Conservation (phyloP, 805 yeast species). For the Metschnikowia gelsemii region DNA sequence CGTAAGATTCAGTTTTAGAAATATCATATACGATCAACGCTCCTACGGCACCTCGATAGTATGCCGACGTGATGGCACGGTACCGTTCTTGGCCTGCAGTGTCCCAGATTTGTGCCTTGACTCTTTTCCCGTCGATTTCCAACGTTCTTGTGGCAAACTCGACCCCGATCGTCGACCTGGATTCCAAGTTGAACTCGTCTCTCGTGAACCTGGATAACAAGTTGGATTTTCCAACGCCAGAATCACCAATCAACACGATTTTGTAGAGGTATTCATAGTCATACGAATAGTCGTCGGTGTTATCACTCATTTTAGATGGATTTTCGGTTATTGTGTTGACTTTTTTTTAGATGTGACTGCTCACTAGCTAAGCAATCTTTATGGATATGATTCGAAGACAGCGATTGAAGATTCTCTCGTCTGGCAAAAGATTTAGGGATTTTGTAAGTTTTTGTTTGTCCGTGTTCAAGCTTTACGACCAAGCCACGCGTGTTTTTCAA, state of each 20-base stretch:
- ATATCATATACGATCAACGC: slow-evolving; percentile 95
- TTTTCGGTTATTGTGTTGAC: not conserved
- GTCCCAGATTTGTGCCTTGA: slow-evolving; percentile 95
- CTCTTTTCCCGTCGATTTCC: slow-evolving; percentile 78
- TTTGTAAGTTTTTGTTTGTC: no score
- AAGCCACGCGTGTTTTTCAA: no score
- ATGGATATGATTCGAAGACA: no score
- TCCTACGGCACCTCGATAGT: slow-evolving; percentile 97
- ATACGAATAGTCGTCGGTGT: slow-evolving; percentile 46
- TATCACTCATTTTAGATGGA: slow-evolving; percentile 25
- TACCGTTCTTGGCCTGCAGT: slow-evolving; percentile 99
- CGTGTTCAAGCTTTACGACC: no score
- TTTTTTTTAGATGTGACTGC: not conserved
- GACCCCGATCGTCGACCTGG: slow-evolving; percentile 94
- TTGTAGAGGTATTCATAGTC: slow-evolving; percentile 90
- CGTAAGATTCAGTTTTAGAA: slow-evolving; percentile 84
- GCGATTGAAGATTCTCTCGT: no score
- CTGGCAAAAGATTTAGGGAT: no score
- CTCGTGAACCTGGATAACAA: slow-evolving; percentile 90
- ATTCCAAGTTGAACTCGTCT: slow-evolving; percentile 92
- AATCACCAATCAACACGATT: slow-evolving; percentile 94
- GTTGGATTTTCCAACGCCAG: slow-evolving; percentile 96
- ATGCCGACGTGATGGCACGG: slow-evolving; percentile 96
- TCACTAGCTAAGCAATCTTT: not conserved
- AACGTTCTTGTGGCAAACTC: slow-evolving; percentile 97